phyloP scores from a whole-genome alignment of 2,329 filamentous ascomycete genomes.

The Chaetomium sp. region DNA sequence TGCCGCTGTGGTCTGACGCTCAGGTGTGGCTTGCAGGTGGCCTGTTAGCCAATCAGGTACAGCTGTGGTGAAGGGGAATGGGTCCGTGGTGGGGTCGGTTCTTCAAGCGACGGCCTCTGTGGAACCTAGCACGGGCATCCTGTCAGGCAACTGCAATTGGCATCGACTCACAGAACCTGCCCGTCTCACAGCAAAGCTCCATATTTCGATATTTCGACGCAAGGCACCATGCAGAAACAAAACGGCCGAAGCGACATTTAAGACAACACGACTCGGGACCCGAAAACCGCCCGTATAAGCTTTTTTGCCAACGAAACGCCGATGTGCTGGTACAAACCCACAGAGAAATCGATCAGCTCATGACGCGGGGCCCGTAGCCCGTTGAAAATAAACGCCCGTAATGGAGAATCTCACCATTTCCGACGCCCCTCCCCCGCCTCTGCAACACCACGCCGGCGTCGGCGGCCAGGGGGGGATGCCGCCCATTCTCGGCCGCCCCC shows the following conservation, averaged over 20 bases:
- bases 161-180: background rate
- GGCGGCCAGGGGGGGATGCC: conserved; percentile 19
- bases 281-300: no score
- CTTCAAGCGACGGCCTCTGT: background rate
- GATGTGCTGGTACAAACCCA: conserved; percentile 9
- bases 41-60: background rate
- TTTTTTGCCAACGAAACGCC: background rate
- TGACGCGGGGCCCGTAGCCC: conserved; percentile 10
- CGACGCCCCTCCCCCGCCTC: conserved; percentile 23
- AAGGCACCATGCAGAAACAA: background rate
- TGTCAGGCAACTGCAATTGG: no score
- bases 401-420: conserved; percentile 31
- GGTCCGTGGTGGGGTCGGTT: conserved; percentile 1
- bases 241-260: background rate
- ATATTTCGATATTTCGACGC: conserved; percentile 1
- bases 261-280: background rate
- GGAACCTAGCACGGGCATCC: no score
- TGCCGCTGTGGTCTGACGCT: background rate
- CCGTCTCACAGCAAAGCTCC: background rate
- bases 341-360: conserved; percentile 6
- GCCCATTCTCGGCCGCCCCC: conserved; percentile 22
- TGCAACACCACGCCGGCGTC: conserved; percentile 6
- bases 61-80: background rate
- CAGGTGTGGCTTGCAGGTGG: background rate
- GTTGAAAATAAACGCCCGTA: background rate